A percentile compares a stretch with the other conserved stretches of the same genome.
phyloP scores from a whole-genome alignment of 192 early-diverging fungal species.

The Allomyces macrogynus region DNA sequence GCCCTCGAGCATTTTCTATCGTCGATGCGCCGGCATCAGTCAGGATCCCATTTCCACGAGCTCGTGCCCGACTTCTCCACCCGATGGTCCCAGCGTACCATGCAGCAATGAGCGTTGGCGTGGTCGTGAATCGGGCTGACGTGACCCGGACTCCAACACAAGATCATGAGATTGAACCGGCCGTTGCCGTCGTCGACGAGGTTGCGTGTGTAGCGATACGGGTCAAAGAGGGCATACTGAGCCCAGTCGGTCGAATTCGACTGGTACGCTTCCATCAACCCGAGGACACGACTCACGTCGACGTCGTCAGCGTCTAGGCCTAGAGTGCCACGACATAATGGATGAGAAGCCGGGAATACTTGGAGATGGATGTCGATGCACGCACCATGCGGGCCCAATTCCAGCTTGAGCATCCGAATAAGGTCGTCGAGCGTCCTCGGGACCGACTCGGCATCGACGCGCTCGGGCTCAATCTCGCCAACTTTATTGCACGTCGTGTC shows the following conservation, averaged over 20 bases:
- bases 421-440: not conserved
- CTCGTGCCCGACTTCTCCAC: no score
- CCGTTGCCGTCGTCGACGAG: conserved; percentile 79
- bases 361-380: not conserved
- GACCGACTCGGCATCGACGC: not conserved
- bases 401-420: not conserved
- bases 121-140: conserved; percentile 80
- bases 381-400: not conserved
- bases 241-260: conserved; percentile 52
- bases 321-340: not conserved
- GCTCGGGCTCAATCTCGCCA: no score
- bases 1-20: conserved; percentile 54
- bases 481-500: no score
- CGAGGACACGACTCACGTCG: conserved; percentile 31
- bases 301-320: conserved; percentile 33
- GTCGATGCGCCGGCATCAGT: no score
- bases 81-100: conserved; percentile 11
- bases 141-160: conserved; percentile 60
- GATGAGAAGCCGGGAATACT: not conserved
- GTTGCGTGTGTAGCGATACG: conserved; percentile 60
- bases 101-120: conserved; percentile 68
- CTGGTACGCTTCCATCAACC: conserved; percentile 44
- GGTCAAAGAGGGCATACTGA: conserved; percentile 53
- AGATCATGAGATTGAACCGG: conserved; percentile 76
- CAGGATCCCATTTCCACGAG: no score